A percentile compares a stretch with the other conserved stretches of the same genome.
Conservation (phyloP, 2,329 filamentous ascomycete genomes). For the Xylaria sp. region DNA sequence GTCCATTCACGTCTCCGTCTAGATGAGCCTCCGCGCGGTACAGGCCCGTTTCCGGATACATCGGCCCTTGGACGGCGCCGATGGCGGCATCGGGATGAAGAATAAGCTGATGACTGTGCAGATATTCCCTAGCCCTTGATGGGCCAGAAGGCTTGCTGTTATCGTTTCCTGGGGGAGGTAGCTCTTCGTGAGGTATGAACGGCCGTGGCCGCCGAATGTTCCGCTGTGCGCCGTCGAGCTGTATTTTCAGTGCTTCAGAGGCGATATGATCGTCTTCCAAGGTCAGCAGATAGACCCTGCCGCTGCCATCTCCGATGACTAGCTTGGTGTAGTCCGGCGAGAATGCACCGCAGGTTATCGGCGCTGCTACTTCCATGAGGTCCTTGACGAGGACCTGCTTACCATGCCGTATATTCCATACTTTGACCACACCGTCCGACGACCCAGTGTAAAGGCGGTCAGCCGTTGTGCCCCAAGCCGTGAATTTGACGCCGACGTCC, state of each 20-base stretch:
- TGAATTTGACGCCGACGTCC: constrained; percentile 66
- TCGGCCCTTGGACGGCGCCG: constrained; percentile 59
- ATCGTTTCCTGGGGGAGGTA: constrained; percentile 42
- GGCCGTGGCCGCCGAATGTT: constrained; percentile 49
- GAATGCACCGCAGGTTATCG: constrained; percentile 61
- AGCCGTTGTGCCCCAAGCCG: constrained; percentile 59
- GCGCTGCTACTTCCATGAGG: constrained; percentile 57
- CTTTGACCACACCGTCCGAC: constrained; percentile 64
- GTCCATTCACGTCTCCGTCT: constrained; percentile 44
- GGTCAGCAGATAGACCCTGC: constrained; percentile 59
- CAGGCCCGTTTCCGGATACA: constrained; percentile 50
- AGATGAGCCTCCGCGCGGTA: constrained; percentile 54
- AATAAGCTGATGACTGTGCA: constrained; percentile 46
- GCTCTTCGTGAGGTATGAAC: constrained; percentile 55
- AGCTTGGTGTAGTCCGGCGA: constrained; percentile 59
- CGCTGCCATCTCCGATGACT: constrained; percentile 63
- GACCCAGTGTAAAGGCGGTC: constrained; percentile 66
- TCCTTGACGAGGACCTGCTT: constrained; percentile 52
- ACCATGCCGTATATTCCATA: constrained; percentile 60
- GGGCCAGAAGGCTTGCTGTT: constrained; percentile 18
- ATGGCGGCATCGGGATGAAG: constrained; percentile 50
- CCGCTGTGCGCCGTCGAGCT: constrained; percentile 36
- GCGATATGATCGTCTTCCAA: constrained; percentile 43
- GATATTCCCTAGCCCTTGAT: constrained; percentile 34
- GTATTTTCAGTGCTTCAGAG: constrained; percentile 40